Evolutionary conservation across 202 grass and related monocot genomes (phyloP), one percentile per base, ranked within the genome.

Genomic region (Cymbopogon flexuosus): DNA sequence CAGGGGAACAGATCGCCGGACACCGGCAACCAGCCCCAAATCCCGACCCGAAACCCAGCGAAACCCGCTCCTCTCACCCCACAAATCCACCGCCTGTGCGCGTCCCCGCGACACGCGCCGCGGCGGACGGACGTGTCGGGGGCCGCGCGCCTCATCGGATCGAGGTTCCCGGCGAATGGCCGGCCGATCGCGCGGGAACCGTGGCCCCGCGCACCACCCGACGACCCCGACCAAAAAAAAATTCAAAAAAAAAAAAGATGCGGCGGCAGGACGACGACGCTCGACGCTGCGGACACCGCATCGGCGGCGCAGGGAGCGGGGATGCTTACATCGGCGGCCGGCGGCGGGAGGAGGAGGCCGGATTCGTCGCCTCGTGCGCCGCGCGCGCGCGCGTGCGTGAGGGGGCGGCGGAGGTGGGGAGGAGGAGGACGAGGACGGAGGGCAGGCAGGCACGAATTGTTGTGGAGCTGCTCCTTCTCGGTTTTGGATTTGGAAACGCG

Each of bases 361-460:
- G 69, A 73, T 81, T 80, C 58, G 75, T 65, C 65, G 16, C 85
- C 86, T 89, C 84, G 82, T 72, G 88, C 81, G 73, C 46, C 88
- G 93, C 52, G 91, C 62, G 56, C 35, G 56, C 42, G 68, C 41
- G 42, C 24, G 78, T 5, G 36, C 6, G 42, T 3, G 14, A 15
- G 15, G 39, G 3, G 27, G 60, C 41, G 69, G 68, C 46, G 71
- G 13, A 7, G 76, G 62, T 10, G 7, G 37, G 30, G 43, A 8
- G 22, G 77, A 31, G 13, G 77, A 63, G 24, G 57, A 2, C 24
- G 68, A 46, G 39, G 12, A 5, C 5, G 21, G 8, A 24, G 14
- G 43, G 23, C 39, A 72, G 40, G 64, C 18, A 66, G 30, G 65
- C 56, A 60, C 36, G 81, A 42, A 76, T 42, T 77, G 83, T 77